Evolutionary conservation across 164 flowering plant species (phyloP).

Genomic region (Sedum album): DNA sequence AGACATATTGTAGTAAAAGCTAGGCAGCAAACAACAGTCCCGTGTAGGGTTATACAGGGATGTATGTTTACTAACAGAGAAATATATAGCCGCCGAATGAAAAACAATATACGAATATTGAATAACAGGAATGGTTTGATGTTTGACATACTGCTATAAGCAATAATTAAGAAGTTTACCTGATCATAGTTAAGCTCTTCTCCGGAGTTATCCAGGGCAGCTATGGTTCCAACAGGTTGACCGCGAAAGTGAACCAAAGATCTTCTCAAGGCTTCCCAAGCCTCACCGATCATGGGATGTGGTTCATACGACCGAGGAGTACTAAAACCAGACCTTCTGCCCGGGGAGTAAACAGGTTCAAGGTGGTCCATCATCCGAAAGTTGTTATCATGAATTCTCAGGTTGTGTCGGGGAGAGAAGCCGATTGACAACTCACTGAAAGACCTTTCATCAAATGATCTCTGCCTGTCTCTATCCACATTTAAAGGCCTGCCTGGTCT

Average conservation of each 20-base stretch:
- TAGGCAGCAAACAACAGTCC: background rate
- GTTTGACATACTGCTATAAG: background rate
- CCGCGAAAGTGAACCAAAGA: slow-evolving; percentile 72
- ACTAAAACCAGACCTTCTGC: slow-evolving; percentile 32
- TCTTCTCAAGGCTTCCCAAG: slow-evolving; percentile 70
- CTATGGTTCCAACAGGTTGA: slow-evolving; percentile 81
- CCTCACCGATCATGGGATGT: slow-evolving; percentile 62
- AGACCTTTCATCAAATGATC: slow-evolving; percentile 55
- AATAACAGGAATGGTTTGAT: background rate
- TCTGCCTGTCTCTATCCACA: slow-evolving; percentile 54
- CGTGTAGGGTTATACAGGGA: background rate
- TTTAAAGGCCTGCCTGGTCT: slow-evolving; percentile 37
- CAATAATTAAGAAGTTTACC: slow-evolving; percentile 23
- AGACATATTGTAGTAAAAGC: background rate
- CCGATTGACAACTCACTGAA: slow-evolving; percentile 36
- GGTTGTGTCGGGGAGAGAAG: slow-evolving; percentile 25
- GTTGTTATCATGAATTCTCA: slow-evolving; percentile 24
- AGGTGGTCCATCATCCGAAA: slow-evolving; percentile 17
- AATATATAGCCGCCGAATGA: background rate
- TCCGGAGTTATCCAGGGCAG: slow-evolving; percentile 63
- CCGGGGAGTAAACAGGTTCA: slow-evolving; percentile 20
- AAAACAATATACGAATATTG: background rate
- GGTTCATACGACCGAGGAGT: slow-evolving; percentile 51
- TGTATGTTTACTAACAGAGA: background rate
- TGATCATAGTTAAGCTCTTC: slow-evolving; percentile 86